phyloP scores from a whole-genome alignment of 805 yeast species.

The Wickerhamiella slavikovae region DNA sequence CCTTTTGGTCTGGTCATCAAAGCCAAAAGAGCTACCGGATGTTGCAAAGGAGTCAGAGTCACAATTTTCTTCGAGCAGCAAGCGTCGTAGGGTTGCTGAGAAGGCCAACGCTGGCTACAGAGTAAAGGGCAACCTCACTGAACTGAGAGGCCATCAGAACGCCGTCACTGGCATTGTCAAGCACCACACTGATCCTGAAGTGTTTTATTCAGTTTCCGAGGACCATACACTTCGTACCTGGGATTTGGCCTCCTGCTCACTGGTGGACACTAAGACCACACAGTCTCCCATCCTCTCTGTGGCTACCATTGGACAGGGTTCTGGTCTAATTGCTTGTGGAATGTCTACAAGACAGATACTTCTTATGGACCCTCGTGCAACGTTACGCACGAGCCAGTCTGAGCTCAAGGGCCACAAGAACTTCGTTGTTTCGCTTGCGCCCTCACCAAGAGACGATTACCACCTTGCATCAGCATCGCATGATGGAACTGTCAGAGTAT shows the following conservation, averaged over 20 bases:
- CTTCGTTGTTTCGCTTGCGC: conserved; percentile 63
- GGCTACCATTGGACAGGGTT: conserved; percentile 40
- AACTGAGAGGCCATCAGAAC: conserved; percentile 61
- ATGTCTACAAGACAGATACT: conserved; percentile 95
- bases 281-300: conserved; percentile 68
- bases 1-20: conserved; percentile 78
- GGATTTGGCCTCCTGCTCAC: conserved; percentile 76
- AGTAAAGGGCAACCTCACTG: conserved; percentile 62
- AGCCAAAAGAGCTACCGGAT: conserved; percentile 60
- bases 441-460: conserved; percentile 58
- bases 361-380: conserved; percentile 72
- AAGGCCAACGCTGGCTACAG: conserved; percentile 47
- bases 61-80: conserved; percentile 61
- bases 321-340: conserved; percentile 65
- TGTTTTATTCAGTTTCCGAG: conserved; percentile 84
- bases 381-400: conserved; percentile 35
- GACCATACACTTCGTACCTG: conserved; percentile 92
- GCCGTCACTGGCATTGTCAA: conserved; percentile 77
- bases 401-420: conserved; percentile 80
- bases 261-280: conserved; percentile 75
- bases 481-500: conserved; percentile 84
- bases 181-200: conserved; percentile 51
- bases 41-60: conserved; percentile 14
- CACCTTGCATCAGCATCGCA: conserved; percentile 85
- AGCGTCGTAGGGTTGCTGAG: conserved; percentile 66